A percentile compares a stretch with the other conserved stretches of the same genome.
Evolutionary conservation across 1,284 basidiomycete species (phyloP).

Genomic region (Tilletia walkeri): DNA sequence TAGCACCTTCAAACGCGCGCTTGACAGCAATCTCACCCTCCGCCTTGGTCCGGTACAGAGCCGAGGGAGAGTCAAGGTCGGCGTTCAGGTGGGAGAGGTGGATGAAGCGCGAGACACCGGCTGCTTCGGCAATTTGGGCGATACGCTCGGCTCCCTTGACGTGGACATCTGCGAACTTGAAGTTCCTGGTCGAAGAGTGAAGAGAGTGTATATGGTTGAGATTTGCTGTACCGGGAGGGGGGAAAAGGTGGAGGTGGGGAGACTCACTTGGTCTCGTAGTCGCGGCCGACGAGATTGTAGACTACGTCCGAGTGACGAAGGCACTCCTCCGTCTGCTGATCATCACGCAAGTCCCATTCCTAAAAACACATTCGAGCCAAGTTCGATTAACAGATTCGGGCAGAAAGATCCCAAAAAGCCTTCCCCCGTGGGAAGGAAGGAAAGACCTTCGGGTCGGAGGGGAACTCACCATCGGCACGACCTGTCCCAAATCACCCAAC

Average conservation of each 20-base stretch:
- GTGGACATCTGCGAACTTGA: conserved; percentile 74
- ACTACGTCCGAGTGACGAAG: conserved; percentile 93
- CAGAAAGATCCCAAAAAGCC: background rate
- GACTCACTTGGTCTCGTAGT: conserved; percentile 83
- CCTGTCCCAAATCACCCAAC: conserved; percentile 94
- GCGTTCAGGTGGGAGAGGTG: conserved; percentile 97
- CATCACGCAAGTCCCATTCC: conserved; percentile 91
- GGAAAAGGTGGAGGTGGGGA: background rate
- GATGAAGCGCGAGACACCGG: conserved; percentile 80
- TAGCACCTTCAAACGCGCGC: conserved; percentile 79
- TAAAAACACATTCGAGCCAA: conserved; percentile 49
- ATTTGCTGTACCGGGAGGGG: background rate
- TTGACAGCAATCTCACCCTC: conserved; percentile 86
- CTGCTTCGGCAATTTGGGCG: conserved; percentile 74
- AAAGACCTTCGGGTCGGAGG: too few relatives aligned
- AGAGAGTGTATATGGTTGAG: conserved; percentile 24
- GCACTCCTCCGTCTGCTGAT: conserved; percentile 88
- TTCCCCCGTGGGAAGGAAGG: too few relatives aligned
- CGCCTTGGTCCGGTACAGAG: conserved; percentile 84
- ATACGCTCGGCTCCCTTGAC: conserved; percentile 68
- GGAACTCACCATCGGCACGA: conserved; percentile 78
- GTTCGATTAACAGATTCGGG: background rate
- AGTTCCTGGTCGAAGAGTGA: conserved; percentile 66
- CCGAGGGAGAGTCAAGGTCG: conserved; percentile 71
- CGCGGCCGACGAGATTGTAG: conserved; percentile 86